A percentile compares a stretch with the other conserved stretches of the same genome.
phyloP scores from a whole-genome alignment of 305 asterid species.

The Andrographis paniculata region DNA sequence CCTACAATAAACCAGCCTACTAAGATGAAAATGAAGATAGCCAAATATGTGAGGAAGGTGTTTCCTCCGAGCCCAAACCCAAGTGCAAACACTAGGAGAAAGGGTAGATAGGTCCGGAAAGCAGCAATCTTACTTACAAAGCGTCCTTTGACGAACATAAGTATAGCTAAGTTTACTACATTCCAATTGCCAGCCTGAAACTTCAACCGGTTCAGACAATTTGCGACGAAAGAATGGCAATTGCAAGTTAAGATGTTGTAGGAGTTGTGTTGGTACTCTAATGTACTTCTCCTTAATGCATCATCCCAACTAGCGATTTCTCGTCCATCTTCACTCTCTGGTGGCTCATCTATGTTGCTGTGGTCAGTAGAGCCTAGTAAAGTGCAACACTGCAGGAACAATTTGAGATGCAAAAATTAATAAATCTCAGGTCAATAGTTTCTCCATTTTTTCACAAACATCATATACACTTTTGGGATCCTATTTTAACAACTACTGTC shows the following conservation, averaged over 20 bases:
- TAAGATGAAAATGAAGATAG: constrained; percentile 44
- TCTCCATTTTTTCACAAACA: not conserved
- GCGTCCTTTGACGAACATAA: constrained; percentile 55
- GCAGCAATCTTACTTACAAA: constrained; percentile 57
- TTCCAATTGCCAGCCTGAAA: constrained; percentile 77
- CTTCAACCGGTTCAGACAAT: constrained; percentile 73
- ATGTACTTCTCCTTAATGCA: constrained; percentile 61
- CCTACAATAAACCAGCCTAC: constrained; percentile 87
- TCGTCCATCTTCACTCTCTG: constrained; percentile 22
- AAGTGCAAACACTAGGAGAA: constrained; percentile 36
- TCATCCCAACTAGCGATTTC: constrained; percentile 59
- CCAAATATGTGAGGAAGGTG: constrained; percentile 44
- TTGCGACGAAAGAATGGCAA: constrained; percentile 92
- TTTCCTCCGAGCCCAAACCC: constrained; percentile 66
- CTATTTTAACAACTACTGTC: too few species aligned
- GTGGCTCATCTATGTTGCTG: constrained; percentile 27
- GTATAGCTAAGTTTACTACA: constrained; percentile 69
- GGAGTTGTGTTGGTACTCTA: constrained; percentile 78
- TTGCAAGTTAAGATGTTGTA: constrained; percentile 89
- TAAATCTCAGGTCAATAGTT: not conserved
- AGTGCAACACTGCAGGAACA: constrained; percentile 39
- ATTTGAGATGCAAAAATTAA: constrained; percentile 1
- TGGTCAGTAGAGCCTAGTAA: constrained; percentile 27
- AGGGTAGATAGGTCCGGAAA: constrained; percentile 53
- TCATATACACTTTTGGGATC: too few species aligned